Base-by-base conservation (phyloP, 805 yeast species). In the Myxozyma kluyveri region DNA sequence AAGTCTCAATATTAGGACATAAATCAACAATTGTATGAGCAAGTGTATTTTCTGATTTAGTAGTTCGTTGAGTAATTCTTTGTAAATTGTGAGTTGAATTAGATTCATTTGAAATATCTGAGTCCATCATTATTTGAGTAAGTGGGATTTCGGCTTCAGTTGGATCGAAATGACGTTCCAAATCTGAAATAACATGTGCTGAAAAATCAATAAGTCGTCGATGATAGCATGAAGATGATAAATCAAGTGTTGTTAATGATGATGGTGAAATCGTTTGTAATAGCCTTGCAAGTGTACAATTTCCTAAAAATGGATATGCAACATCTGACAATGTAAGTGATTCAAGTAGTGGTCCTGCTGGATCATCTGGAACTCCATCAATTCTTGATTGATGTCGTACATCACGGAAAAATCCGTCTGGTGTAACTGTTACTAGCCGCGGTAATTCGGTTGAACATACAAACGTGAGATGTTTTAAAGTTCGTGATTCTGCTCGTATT, bases 401-500 rank as follows among this genome's bases (percentile, higher is more conserved):
- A 19, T 50, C 50, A 21, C 33, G 43, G 37, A 41, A 24, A n/a
- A 23, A 5, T 2, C 45, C 29, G 6, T 39, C 47, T 4, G 38
- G 17, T 10, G 22, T 44, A 17, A 29, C 42, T 10, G 33, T 36
- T 29, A 49, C 45, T 14, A 50, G 46, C 31, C 47, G 36, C 22
- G 54, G 54, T n/a, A 50, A 17, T 23, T 50, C 54, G 4, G 54
- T 50, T 24, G 54, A 45, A n/a, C 54, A 50, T 5, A 42, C 38
- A 33, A 50, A 50, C n/a, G 14, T 32, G 18, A 49, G 18, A 10
- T 26, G 44, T 9, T 36, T 43, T 17, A 49, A 22, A 2, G 38
- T 3, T 17, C 33, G 6, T 4, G 43, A 37, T 2, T 36, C 35
- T 3, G 52, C 52, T 31, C 29, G 31, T 22, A 50, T 37, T 9